These are phyloP conservation scores for Haplosporangium gracile DNA, from an alignment of 192 early-diverging fungal genomes.

Conservation along the genomic window DNA sequence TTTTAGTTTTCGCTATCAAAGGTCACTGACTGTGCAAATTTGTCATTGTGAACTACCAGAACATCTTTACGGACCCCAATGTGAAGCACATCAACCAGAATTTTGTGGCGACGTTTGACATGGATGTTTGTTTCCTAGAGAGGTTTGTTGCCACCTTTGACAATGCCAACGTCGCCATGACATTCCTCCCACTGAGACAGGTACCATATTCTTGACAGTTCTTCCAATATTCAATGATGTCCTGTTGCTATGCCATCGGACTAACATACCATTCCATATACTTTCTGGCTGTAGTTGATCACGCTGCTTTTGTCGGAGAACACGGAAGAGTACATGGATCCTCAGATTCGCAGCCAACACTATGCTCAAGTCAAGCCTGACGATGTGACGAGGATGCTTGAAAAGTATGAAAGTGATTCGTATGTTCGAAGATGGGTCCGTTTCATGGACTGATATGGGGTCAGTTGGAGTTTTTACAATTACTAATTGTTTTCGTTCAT, in stretches of 20 bases:
- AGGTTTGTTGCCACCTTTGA: constrained; percentile 75
- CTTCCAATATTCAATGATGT: not conserved
- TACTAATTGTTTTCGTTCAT: not conserved
- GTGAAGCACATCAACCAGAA: constrained; percentile 71
- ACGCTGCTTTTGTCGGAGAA: constrained; percentile 75
- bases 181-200: constrained; percentile 81
- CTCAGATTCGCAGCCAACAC: constrained; percentile 70
- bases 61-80: constrained; percentile 69
- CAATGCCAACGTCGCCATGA: constrained; percentile 74
- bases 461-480: not conserved
- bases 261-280: not conserved
- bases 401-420: constrained; percentile 75
- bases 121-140: constrained; percentile 81
- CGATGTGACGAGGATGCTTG: constrained; percentile 77
- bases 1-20: not conserved
- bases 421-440: not conserved
- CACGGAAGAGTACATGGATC: constrained; percentile 81
- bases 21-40: not conserved
- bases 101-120: constrained; percentile 72
- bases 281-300: constrained; percentile 64
- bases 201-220: constrained; percentile 49
- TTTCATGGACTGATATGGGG: not conserved
- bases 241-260: not conserved
- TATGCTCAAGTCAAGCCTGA: constrained; percentile 74
- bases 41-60: constrained; percentile 44